Evolutionary conservation across 1,139 yeast genomes (phyloP), one percentile per base, ranked within the genome.

Genomic region (Arxiozyma heterogenica): DNA sequence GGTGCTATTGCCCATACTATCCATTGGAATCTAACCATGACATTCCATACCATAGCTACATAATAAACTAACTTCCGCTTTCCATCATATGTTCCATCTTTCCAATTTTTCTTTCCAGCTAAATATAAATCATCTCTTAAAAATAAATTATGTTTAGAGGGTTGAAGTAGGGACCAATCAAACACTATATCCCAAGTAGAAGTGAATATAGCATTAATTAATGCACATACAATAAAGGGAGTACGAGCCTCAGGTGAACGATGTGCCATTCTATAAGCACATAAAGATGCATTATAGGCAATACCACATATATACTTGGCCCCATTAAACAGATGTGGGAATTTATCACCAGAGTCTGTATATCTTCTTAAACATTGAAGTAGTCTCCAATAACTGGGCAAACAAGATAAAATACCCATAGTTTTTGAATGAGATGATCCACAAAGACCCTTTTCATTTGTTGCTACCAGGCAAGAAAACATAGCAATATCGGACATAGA

Each of bases 311-410:
- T 65, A 67, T 91, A 93, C 68, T 93, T 93, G 47, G 75, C 64
- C 77, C 89, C 88, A 65, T 93, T 93, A n/a, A 96, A 93, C 57
- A 93, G 72, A 76, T 93, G 99, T 0, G 99, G 99, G 66, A 93
- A 94, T 86, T 91, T 84, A 64, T 91, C 96, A 1, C 95, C 93
- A 0, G 97, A 86, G 66, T 93, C 99, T 51, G 84, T 80, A 68
- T 79, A 93, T 78, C 99, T 95, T 62, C 99, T 75, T 38, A 85
- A 68, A 70, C 98, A 93, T 68, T 93, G 99, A 53, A 91, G 68
- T 53, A 86, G 80, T 72, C 99, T 86, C 89, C 95, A 89, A 47
- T 89, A 79, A 57, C 90, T 86, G 0, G 99, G 98, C 27, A 93
- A 69, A 3, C 95, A 77, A 45, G 89, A 77, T 61, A 91, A 77